A percentile compares a stretch with the other conserved stretches of the same genome.
Conservation (phyloP, 768 basidiomycete species). For the Trichaptum fuscoviolaceum region DNA sequence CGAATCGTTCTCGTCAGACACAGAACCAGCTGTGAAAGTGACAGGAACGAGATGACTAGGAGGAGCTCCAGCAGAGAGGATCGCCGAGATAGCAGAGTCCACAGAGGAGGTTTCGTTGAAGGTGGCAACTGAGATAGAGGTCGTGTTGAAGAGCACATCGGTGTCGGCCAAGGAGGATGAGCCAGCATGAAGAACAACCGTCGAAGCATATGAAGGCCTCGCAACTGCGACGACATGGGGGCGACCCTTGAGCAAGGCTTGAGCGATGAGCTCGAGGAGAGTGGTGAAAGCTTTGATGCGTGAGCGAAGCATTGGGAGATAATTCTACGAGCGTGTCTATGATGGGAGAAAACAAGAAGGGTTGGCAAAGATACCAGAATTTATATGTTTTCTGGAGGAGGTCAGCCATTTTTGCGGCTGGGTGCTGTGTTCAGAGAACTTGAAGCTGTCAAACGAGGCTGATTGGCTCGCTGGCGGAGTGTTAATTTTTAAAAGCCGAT, state of each 20-base stretch:
- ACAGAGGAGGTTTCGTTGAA: not conserved
- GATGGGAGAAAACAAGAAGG: not conserved
- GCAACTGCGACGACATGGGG: not conserved
- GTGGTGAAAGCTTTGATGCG: not conserved
- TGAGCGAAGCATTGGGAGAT: not conserved
- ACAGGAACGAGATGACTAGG: not conserved
- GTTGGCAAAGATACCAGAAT: not conserved
- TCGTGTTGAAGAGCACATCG: not conserved
- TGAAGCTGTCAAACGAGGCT: no score
- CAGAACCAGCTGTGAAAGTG: not conserved
- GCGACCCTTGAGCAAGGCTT: not conserved
- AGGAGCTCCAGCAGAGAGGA: not conserved
- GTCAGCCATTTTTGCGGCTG: no score
- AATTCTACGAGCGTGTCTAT: not conserved
- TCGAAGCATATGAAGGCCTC: not conserved
- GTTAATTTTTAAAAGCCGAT: no score
- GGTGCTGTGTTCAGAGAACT: no score
- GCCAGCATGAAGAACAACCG: not conserved
- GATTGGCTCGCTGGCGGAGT: no score
- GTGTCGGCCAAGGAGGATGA: not conserved
- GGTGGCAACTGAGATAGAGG: not conserved
- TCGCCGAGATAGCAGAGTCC: not conserved
- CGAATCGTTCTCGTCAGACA: not conserved
- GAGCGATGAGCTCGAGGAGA: conserved; percentile 1
- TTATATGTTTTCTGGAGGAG: not conserved